These are phyloP conservation scores for Marchantia polymorpha DNA, from an alignment of 225 moss, liverwort and hornwort species.

Conservation along the genomic window DNA sequence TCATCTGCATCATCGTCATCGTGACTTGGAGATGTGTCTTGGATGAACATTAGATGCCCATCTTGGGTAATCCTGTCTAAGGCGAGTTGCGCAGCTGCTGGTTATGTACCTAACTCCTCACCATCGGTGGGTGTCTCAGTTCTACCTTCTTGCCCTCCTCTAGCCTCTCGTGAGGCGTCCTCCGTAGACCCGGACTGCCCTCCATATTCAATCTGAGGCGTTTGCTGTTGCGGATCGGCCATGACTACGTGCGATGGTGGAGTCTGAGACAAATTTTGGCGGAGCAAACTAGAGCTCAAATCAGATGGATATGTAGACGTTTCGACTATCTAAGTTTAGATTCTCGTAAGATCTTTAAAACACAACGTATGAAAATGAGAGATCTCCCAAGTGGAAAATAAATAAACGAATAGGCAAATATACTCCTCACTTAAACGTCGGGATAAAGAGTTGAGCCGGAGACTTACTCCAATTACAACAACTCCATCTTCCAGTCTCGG, in stretches of 20 bases:
- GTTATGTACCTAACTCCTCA: slow-evolving; percentile 23
- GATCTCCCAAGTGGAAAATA: neutral
- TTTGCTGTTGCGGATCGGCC: slow-evolving; percentile 42
- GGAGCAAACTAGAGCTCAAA: slow-evolving; percentile 6
- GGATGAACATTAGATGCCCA: slow-evolving; percentile 38
- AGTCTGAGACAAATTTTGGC: neutral
- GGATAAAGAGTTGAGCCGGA: neutral
- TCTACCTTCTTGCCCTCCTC: slow-evolving; percentile 31
- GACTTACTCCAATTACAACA: neutral
- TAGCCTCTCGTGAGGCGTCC: slow-evolving; percentile 8
- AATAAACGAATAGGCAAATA: no score
- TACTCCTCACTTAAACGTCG: slow-evolving; percentile 7
- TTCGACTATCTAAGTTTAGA: neutral
- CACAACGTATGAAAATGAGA: neutral
- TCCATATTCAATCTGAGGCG: slow-evolving; percentile 32
- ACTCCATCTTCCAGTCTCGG: slow-evolving; percentile 9
- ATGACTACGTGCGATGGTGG: slow-evolving; percentile 19
- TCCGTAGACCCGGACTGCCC: neutral
- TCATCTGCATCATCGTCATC: slow-evolving; percentile 44
- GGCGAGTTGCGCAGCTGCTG: slow-evolving; percentile 26
- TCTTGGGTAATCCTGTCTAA: slow-evolving; percentile 34
- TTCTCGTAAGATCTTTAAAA: neutral
- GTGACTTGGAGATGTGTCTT: slow-evolving; percentile 35
- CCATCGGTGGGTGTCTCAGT: slow-evolving; percentile 25
- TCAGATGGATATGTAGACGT: neutral